A percentile compares a stretch with the other conserved stretches of the same genome.
These are phyloP conservation scores for Aspergillus quadricinctus DNA, from an alignment of 2,329 filamentous ascomycete species.

Conservation along the genomic window DNA sequence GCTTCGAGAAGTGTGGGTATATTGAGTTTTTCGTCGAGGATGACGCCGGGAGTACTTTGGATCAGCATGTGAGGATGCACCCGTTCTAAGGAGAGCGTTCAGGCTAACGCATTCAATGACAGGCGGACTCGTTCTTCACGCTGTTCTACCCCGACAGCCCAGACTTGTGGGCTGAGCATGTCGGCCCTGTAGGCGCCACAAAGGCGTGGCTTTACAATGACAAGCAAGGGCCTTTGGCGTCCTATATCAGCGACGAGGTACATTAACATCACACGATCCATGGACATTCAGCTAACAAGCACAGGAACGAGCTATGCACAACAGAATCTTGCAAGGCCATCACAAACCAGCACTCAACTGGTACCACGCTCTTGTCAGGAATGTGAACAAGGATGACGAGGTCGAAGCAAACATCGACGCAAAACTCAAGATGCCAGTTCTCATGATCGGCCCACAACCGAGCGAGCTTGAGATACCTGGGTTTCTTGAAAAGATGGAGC, in stretches of 20 bases:
- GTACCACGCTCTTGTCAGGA: constrained; percentile 18
- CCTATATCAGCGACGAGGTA: constrained; percentile 18
- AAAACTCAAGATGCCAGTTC: constrained; percentile 15
- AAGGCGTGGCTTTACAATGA: constrained; percentile 20
- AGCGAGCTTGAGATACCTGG: constrained; percentile 9
- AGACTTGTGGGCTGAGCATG: constrained; percentile 15
- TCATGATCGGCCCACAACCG: constrained; percentile 14
- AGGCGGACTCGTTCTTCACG: constrained; percentile 21
- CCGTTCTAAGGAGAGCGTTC: constrained; percentile 2
- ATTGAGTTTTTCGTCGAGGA: constrained; percentile 16
- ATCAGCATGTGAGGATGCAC: constrained; percentile 19
- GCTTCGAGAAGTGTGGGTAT: constrained; percentile 22
- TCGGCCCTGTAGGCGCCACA: constrained; percentile 17
- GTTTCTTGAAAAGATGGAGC: constrained; percentile 11
- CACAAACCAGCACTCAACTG: constrained; percentile 20
- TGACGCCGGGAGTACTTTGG: constrained; percentile 12
- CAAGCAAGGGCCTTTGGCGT: constrained; percentile 9
- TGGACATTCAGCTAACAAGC: background rate
- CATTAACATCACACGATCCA: background rate
- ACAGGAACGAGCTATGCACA: constrained; percentile 16
- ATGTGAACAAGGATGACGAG: constrained; percentile 21
- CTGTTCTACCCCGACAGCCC: constrained; percentile 21
- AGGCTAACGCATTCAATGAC: background rate
- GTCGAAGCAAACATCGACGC: constrained; percentile 8
- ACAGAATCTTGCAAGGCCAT: constrained; percentile 16